Evolutionary conservation across 2,329 filamentous ascomycete genomes (phyloP), one percentile per base, ranked within the genome.

Genomic region (Phialophora macrospora): DNA sequence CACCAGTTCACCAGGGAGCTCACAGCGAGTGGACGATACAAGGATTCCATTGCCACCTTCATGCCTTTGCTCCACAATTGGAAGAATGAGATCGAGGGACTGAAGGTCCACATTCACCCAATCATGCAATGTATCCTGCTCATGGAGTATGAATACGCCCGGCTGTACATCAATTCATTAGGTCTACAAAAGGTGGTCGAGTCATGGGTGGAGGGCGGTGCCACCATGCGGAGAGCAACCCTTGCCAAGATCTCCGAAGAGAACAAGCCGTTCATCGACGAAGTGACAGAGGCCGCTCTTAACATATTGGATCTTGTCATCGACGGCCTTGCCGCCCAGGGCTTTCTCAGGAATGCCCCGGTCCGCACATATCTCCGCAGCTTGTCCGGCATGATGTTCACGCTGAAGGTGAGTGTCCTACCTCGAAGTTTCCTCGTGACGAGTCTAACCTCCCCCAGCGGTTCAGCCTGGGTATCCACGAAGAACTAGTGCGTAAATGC

Each of bases 101-200:
- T 91, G 73, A 85, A 71, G 51, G 6, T 44, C 1, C 38, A 60
- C 26, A 66, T 71, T 12, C 55, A 66, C 49, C 67, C 67, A n/a
- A 55, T 68, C 63, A 86, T 89, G 79, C 82, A 84, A 54, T 88
- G 93, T 75, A 93, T 98, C 65, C 82, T 99, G 32, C 90, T 88
- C 7, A 97, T 98, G 70, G 95, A 99, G 80, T 97, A 95, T 74
- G 92, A 98, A 48, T 71, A 66, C 41, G 17, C 65, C 78, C 80
- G 80, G 14, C 70, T 97, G 58, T 98, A 98, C 75, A 86, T 97
- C 80, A 97, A 98, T 77, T 97, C 93, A 0, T 83, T 99, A 1
- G 93, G 93, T 1, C 82, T 99, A 1, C 95, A 99, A 79, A 95
- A 95, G 24, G 93, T 98, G 3, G 92, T 98, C 5, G 94, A 97